Evolutionary conservation across 2,329 filamentous ascomycete species (phyloP).

Genomic region (Colletotrichum noveboracense): DNA sequence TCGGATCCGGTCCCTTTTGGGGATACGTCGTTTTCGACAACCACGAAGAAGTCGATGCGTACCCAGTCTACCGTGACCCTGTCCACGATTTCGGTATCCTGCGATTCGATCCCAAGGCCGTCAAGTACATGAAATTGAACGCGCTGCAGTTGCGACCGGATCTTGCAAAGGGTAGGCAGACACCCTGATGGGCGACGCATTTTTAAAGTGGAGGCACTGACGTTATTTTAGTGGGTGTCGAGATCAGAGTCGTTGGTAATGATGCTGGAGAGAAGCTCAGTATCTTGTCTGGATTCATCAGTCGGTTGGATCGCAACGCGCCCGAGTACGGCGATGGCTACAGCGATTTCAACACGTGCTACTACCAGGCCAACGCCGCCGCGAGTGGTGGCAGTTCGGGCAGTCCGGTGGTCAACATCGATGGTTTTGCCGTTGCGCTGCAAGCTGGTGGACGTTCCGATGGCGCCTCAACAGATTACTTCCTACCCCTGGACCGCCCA

Average conservation of each 20-base stretch:
- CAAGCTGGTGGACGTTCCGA: conserved; percentile 95
- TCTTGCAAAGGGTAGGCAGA: conserved; percentile 66
- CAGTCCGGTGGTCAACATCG: conserved; percentile 95
- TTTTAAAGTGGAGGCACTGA: not conserved
- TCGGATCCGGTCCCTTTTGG: conserved; percentile 95
- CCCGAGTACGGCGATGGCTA: conserved; percentile 98
- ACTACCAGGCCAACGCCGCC: conserved; percentile 97
- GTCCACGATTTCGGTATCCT: conserved; percentile 99
- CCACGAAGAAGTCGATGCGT: conserved; percentile 94
- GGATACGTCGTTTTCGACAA: conserved; percentile 99
- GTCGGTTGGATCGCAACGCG: conserved; percentile 92
- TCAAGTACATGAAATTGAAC: conserved; percentile 95
- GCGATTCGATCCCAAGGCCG: conserved; percentile 91
- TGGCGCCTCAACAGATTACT: conserved; percentile 96
- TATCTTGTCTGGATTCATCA: conserved; percentile 97
- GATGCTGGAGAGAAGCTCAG: conserved; percentile 98
- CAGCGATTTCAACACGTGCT: conserved; percentile 94
- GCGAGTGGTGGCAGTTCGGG: conserved; percentile 98
- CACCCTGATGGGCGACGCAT: conserved; percentile 12
- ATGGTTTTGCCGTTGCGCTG: conserved; percentile 88
- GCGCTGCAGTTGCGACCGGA: conserved; percentile 84
- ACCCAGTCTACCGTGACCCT: conserved; percentile 95
- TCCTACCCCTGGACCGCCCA: conserved; percentile 90
- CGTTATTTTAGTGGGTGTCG: conserved; percentile 71
- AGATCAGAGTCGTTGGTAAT: conserved; percentile 97